Base-by-base conservation (phyloP, 306 rosid species). In the Delonix regia region DNA sequence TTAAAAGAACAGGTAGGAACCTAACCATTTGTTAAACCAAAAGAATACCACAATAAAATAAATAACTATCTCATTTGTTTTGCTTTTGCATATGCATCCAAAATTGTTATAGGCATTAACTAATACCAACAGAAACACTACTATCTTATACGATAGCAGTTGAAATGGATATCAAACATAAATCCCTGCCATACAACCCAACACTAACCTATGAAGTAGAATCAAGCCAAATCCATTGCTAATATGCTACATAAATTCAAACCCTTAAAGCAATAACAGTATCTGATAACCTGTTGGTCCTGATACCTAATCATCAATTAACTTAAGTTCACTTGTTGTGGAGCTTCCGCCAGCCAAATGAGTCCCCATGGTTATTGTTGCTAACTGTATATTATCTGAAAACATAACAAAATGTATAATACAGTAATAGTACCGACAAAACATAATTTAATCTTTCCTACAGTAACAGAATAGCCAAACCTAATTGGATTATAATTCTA, bases 271-370 rank as follows among this genome's bases (percentile, higher is more conserved):
- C n/a, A n/a, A n/a, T n/a, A n/a, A n/a, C n/a, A n/a, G n/a, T n/a
- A n/a, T n/a, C n/a, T n/a, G n/a, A n/a, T n/a, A n/a, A n/a, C n/a
- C n/a, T n/a, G n/a, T n/a, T n/a, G n/a, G n/a, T n/a, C n/a, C n/a
- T n/a, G n/a, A n/a, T n/a, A n/a, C n/a, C n/a, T n/a, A n/a, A n/a
- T n/a, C n/a, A n/a, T n/a, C n/a, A n/a, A n/a, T n/a, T n/a, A n/a
- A n/a, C n/a, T 10, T 65, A 10, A 13, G 25, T 60, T 82, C 75
- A 90, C 94, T 88, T 42, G 84, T 64, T 41, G 71, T 44, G 49
- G 82, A 77, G 78, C 77, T 63, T 57, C 81, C 74, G 30, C 47
- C 47, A 11, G 48, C 52, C 16, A 59, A 19, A 71, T 53, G 88
- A 64, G 77, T 84, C 65, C 70, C 75, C 33, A 19, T 10, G 24